Percentiles rank a stretch among this genome's conserved stretches.
Evolutionary conservation across 73 alveolate genomes (phyloP).

Genomic region (Effrenium voratum): DNA sequence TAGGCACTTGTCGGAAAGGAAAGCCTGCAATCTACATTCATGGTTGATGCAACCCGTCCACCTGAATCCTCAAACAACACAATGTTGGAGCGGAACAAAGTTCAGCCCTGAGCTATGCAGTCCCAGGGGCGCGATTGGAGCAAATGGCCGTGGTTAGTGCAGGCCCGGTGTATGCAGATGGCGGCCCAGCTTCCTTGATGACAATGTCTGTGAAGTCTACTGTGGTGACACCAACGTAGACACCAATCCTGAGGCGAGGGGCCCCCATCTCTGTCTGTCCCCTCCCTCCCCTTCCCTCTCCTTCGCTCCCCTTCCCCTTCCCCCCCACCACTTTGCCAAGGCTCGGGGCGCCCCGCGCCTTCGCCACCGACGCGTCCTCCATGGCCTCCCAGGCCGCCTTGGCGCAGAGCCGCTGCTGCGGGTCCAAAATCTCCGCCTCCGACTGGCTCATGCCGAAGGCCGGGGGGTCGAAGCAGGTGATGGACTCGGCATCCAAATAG

Average conservation of each 20-base stretch:
- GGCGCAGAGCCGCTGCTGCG: conserved; percentile 87
- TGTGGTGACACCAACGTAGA: conserved; percentile 72
- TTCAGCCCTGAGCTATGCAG: background rate
- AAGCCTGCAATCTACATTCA: background rate
- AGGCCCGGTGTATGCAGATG: conserved; percentile 82
- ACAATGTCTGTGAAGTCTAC: conserved; percentile 74
- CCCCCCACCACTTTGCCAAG: no score
- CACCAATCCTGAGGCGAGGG: no score
- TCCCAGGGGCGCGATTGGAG: conserved; percentile 52
- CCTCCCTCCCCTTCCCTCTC: no score
- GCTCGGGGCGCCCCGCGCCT: conserved; percentile 29
- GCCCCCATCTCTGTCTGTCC: no score
- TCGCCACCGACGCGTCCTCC: conserved; percentile 53
- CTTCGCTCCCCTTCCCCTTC: no score
- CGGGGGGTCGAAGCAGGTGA: conserved; percentile 70
- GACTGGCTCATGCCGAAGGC: conserved; percentile 91
- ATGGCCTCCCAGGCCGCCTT: conserved; percentile 27
- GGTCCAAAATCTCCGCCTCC: conserved; percentile 64
- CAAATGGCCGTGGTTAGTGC: conserved; percentile 70
- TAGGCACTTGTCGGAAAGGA: background rate
- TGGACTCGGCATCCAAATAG: conserved; percentile 41
- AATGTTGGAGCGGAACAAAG: background rate
- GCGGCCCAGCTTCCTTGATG: conserved; percentile 62
- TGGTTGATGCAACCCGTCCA: background rate
- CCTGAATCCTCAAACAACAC: background rate